Percentiles rank a stretch among this genome's conserved stretches.
Conservation (phyloP, 768 basidiomycete genomes). For the Lactarius quietus region DNA sequence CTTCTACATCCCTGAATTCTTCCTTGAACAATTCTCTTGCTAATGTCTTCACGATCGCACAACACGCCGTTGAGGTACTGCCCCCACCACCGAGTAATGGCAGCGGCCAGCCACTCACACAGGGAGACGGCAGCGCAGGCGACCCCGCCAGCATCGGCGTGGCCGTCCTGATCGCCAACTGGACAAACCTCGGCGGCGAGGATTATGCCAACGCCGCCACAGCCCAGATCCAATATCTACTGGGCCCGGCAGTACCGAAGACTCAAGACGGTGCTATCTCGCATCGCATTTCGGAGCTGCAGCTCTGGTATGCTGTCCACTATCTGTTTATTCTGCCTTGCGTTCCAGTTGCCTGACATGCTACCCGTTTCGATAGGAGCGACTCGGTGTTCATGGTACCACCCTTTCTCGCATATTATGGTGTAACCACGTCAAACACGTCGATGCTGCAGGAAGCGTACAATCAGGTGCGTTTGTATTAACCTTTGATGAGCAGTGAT, state of each 20-base stretch:
- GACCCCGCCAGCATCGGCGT: slow-evolving; percentile 82
- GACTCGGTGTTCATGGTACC: slow-evolving; percentile 86
- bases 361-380: slow-evolving; percentile 43
- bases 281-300: slow-evolving; percentile 63
- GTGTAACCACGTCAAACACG: slow-evolving; percentile 53
- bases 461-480: slow-evolving; percentile 41
- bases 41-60: slow-evolving; percentile 56
- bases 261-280: slow-evolving; percentile 78
- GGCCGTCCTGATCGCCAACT: slow-evolving; percentile 60
- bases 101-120: slow-evolving; percentile 52
- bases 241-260: slow-evolving; percentile 48
- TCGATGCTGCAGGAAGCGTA: slow-evolving; percentile 62
- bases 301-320: slow-evolving; percentile 57
- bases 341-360: not conserved
- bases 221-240: slow-evolving; percentile 63
- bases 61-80: slow-evolving; percentile 46
- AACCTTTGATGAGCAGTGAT: not conserved
- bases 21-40: slow-evolving; percentile 36
- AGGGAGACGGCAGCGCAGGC: slow-evolving; percentile 57
- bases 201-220: slow-evolving; percentile 61
- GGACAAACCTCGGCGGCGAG: slow-evolving; percentile 46
- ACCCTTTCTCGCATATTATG: slow-evolving; percentile 85
- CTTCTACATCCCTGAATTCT: slow-evolving; percentile 26
- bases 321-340: not conserved
- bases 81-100: slow-evolving; percentile 40